Conservation (phyloP, 1,284 basidiomycete species). For the Ceratobasidium theobromae region DNA sequence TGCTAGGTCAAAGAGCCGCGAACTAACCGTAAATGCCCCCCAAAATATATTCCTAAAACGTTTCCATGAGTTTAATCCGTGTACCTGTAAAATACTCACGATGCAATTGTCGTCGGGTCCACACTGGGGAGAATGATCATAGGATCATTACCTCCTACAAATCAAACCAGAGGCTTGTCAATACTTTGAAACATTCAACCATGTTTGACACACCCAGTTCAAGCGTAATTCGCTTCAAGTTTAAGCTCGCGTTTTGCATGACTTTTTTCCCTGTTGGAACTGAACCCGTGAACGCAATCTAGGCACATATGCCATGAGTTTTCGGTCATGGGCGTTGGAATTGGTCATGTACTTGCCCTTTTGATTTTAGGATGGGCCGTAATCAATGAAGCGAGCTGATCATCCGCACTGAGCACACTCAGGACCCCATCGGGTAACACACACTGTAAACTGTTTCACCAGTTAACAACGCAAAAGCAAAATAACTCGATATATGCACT, state of each 20-base stretch:
- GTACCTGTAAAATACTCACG: neutral
- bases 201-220: conserved; percentile 55
- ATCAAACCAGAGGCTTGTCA: neutral
- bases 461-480: neutral
- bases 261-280: conserved; percentile 84
- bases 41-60: conserved; percentile 14
- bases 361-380: conserved; percentile 76
- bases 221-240: conserved; percentile 69
- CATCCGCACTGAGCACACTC: conserved; percentile 86
- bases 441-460: conserved; percentile 17
- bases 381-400: conserved; percentile 81
- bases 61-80: neutral
- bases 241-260: conserved; percentile 61
- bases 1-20: neutral
- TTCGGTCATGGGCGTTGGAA: conserved; percentile 54
- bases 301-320: conserved; percentile 39
- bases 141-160: conserved; percentile 22
- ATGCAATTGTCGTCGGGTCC: conserved; percentile 1
- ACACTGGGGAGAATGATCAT: conserved; percentile 14
- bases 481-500: conserved; percentile 37
- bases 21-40: conserved; percentile 12
- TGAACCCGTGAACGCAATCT: conserved; percentile 49
- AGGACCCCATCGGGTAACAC: conserved; percentile 91
- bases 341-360: conserved; percentile 49
- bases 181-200: neutral